These are phyloP conservation scores for Botryotinia calthae DNA, from an alignment of 2,329 filamentous ascomycete species.

Conservation along the genomic window DNA sequence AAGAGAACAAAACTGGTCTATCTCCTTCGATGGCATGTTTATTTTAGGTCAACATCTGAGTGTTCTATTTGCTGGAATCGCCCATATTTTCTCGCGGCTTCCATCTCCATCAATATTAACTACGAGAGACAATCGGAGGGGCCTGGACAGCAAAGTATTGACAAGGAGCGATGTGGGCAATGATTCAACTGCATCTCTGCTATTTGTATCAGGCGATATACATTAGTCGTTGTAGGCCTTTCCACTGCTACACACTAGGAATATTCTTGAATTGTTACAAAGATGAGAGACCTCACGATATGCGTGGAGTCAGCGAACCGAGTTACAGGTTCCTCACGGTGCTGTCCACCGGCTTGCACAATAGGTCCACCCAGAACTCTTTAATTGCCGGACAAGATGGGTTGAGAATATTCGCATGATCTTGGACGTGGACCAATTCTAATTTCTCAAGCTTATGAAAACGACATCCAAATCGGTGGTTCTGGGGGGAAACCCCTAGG, in stretches of 20 bases:
- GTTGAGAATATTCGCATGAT: not conserved
- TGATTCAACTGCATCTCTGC: not conserved
- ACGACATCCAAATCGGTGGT: not conserved
- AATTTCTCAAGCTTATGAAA: not conserved
- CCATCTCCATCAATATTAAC: not conserved
- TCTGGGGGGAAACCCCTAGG: fast-evolving
- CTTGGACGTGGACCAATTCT: not conserved
- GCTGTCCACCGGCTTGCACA: not conserved
- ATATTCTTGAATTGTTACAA: not conserved
- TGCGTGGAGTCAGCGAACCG: not conserved
- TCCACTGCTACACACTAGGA: not conserved
- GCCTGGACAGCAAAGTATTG: not conserved
- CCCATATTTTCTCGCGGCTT: not conserved
- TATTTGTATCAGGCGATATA: not conserved
- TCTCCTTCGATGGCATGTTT: not conserved
- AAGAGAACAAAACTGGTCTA: not conserved
- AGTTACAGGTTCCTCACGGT: not conserved
- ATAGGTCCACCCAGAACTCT: not conserved
- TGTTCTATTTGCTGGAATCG: not conserved
- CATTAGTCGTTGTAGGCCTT: fast-evolving
- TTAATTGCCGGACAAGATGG: not conserved
- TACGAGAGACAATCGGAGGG: not conserved
- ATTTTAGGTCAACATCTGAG: not conserved
- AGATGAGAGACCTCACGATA: not conserved
- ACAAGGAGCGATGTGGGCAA: not conserved